Evolutionary conservation across 2,329 filamentous ascomycete species (phyloP).

Genomic region (Ophiostoma australiae): DNA sequence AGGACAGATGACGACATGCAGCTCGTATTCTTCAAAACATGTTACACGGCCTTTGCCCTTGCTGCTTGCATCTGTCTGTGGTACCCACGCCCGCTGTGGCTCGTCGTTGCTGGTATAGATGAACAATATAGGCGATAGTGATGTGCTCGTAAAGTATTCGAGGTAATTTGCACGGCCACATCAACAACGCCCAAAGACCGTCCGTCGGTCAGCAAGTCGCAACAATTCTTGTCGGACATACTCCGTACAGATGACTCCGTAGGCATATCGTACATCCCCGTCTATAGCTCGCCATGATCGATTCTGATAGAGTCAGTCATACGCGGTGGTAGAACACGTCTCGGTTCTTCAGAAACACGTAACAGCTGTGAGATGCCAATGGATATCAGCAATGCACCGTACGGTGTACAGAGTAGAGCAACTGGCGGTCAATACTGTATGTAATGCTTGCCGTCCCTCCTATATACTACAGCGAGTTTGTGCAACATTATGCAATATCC

Average conservation of each 20-base stretch:
- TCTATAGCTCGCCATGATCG: not conserved
- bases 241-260: not conserved
- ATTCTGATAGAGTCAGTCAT: not conserved
- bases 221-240: not conserved
- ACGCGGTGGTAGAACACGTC: not conserved
- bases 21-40: not conserved
- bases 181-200: not conserved
- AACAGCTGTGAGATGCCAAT: not conserved
- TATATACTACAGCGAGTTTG: not conserved
- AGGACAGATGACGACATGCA: not conserved
- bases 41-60: not conserved
- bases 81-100: not conserved
- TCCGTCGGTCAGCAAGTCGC: not conserved
- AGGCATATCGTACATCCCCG: not conserved
- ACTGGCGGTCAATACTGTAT: not conserved
- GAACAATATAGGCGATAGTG: too few relatives aligned
- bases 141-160: too few relatives aligned
- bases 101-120: not conserved
- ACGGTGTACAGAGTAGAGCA: too few relatives aligned
- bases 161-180: not conserved
- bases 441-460: not conserved
- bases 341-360: not conserved
- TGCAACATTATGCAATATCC: slow-evolving; percentile 3
- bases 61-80: not conserved
- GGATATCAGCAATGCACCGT: not conserved